Base-by-base conservation (phyloP, 169 alveolate genomes). In the Cryptosporidium viatorum region DNA sequence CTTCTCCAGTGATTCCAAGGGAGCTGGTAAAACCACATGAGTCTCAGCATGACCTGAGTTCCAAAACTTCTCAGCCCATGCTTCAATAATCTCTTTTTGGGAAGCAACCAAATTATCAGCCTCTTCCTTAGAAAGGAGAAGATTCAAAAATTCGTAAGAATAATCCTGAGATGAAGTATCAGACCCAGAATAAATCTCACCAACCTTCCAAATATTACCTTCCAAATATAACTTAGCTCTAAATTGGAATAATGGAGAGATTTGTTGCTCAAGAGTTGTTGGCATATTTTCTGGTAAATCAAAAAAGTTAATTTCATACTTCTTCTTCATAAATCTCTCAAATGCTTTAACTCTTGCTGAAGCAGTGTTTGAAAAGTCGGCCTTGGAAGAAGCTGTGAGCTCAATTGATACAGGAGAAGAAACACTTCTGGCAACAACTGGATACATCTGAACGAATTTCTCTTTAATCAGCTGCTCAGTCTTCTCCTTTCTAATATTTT, bases 181-280 rank as follows among this genome's bases (percentile, higher is more conserved):
- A n/a, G 55, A 35, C 2, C 86, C 86, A 31, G 52, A 21, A 58
- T 58, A 74, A 31, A 74, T 51, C 26, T 74, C 71, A 9, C n/a
- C 16, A 1, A 55, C 86, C 23, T 21, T 60, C 86, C 86, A 74
- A 35, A 12, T 41, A n/a, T 33, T 41, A 18, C 65, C 43, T 21
- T 52, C 43, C 4, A 48, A 37, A 12, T 14, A 31, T 23, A 74
- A 60, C 45, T 58, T 59, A 26, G 86, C 86, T 39, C 86, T 52
- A 33, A 74, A 74, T 35, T 74, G 86, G 58, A 74, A 74, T 39
- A 74, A 21, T 18, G 86, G 86, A 18, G 86, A 55, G 23, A 74
- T 33, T 23, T 37, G 71, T 33, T 74, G 70, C 29, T 74, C 86
- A 23, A 74, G 58, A 26, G 35, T 31, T 3, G 70, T 26, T 21